Conservation (phyloP, 2,329 filamentous ascomycete species). For the Epichloe gansuensis region DNA sequence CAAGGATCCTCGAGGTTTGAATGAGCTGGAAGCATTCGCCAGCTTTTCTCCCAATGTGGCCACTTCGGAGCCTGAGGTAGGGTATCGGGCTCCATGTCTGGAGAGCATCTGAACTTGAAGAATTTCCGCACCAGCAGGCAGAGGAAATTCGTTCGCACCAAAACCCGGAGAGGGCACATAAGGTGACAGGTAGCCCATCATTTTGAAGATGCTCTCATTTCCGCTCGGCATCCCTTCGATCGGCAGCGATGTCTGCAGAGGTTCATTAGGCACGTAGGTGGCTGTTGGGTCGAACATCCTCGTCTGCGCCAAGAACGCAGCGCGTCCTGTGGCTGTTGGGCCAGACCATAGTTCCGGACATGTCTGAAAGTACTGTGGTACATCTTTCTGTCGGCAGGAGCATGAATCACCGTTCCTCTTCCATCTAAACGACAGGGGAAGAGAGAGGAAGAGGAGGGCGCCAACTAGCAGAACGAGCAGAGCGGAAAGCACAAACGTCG, state of each 20-base stretch:
- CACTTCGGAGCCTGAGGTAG: slow-evolving; percentile 46
- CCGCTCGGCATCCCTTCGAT: slow-evolving; percentile 44
- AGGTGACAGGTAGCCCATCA: slow-evolving; percentile 54
- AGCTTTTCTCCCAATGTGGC: slow-evolving; percentile 43
- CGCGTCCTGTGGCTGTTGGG: slow-evolving; percentile 55
- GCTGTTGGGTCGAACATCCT: slow-evolving; percentile 52
- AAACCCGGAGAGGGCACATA: slow-evolving; percentile 63
- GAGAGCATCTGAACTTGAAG: slow-evolving; percentile 60
- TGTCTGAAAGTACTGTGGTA: slow-evolving; percentile 53
- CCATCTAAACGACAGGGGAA: slow-evolving; percentile 18
- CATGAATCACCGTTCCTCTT: slow-evolving; percentile 12
- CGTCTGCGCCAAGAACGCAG: slow-evolving; percentile 60
- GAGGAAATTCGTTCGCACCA: slow-evolving; percentile 57
- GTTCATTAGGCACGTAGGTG: slow-evolving; percentile 54
- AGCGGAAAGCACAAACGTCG: slow-evolving; percentile 19
- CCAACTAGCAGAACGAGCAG: slow-evolving; percentile 25
- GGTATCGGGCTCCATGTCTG: slow-evolving; percentile 62
- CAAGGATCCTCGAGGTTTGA: slow-evolving; percentile 45
- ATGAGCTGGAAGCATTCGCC: slow-evolving; percentile 36
- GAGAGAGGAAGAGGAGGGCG: slow-evolving; percentile 23
- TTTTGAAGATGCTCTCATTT: slow-evolving; percentile 54
- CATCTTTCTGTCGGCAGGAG: slow-evolving; percentile 23
- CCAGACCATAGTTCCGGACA: slow-evolving; percentile 47
- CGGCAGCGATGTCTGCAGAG: slow-evolving; percentile 57
- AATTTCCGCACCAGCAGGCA: slow-evolving; percentile 54